Conservation (phyloP, 768 basidiomycete genomes). For the Amyloporia xantha region DNA sequence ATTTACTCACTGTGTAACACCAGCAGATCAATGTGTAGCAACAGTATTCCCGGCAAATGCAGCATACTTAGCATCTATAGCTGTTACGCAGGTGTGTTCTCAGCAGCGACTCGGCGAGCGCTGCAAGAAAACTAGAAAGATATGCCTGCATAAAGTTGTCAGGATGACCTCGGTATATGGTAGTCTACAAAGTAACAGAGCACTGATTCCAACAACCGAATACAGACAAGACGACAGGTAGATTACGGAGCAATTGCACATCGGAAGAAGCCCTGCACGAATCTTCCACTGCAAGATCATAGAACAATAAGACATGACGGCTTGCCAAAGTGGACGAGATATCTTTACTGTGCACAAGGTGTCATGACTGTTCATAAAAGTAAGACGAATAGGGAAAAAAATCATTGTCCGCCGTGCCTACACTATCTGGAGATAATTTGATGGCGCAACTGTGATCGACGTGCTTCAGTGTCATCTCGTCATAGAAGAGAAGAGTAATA, state of each 20-base stretch:
- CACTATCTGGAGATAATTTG: conserved; percentile 80
- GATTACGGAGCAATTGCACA: background rate
- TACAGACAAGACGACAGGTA: background rate
- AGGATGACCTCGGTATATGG: background rate
- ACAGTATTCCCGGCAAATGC: conserved; percentile 1
- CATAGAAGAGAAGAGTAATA: background rate
- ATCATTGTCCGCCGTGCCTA: conserved; percentile 7
- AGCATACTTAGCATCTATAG: background rate
- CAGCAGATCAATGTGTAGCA: conserved; percentile 3
- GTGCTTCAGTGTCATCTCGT: background rate
- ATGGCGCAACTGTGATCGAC: conserved; percentile 58
- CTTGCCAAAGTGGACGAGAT: conserved; percentile 2
- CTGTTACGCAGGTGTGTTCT: background rate
- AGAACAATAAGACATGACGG: background rate
- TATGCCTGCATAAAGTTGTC: background rate
- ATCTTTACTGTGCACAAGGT: conserved; percentile 2
- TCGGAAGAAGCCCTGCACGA: background rate
- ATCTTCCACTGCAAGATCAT: background rate
- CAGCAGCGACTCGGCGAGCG: no score
- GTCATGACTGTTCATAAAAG: conserved; percentile 21
- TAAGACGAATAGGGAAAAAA: conserved; percentile 6
- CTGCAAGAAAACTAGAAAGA: background rate
- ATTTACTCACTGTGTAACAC: background rate
- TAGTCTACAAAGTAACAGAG: background rate
- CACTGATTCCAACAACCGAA: conserved; percentile 1